Evolutionary conservation across 2,329 filamentous ascomycete genomes (phyloP).

Genomic region (Leptographium flavum): DNA sequence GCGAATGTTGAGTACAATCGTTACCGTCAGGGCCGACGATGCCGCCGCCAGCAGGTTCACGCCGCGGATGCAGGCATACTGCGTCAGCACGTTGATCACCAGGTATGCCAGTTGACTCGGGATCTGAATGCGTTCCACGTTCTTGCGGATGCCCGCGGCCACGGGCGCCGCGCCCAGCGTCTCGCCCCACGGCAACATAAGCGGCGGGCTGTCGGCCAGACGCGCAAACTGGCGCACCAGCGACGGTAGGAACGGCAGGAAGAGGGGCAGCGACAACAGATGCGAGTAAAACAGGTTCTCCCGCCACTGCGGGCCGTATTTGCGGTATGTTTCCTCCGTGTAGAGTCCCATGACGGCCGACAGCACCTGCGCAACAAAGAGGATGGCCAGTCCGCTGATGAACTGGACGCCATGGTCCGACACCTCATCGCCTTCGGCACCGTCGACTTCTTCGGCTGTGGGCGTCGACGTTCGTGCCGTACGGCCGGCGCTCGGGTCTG

Average conservation of each 20-base stretch:
- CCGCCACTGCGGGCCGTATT: conserved; percentile 80
- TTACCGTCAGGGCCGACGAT: conserved; percentile 85
- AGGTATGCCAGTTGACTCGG: conserved; percentile 62
- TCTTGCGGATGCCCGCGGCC: conserved; percentile 23
- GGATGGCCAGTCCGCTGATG: conserved; percentile 59
- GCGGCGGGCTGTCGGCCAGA: conserved; percentile 48
- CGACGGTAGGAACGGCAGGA: conserved; percentile 54
- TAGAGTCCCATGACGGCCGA: conserved; percentile 93
- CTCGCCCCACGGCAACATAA: conserved; percentile 28
- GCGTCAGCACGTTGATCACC: conserved; percentile 67
- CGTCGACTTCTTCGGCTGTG: conserved; percentile 6
- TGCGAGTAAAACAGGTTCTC: conserved; percentile 94
- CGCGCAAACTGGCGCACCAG: conserved; percentile 49
- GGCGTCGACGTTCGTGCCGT: neutral
- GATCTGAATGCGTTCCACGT: conserved; percentile 26
- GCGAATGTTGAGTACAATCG: conserved; percentile 87
- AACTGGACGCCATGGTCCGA: conserved; percentile 27
- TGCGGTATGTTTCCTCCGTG: conserved; percentile 76
- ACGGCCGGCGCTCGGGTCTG: conserved; percentile 44
- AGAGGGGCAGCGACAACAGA: conserved; percentile 57
- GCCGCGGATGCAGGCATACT: conserved; percentile 88
- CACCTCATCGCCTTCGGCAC: conserved; percentile 10
- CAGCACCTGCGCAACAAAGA: conserved; percentile 77
- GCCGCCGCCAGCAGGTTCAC: conserved; percentile 87
- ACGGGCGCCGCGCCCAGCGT: conserved; percentile 17